Percentiles rank a stretch among this genome's conserved stretches.
Evolutionary conservation across 108 stramenopile species (phyloP).

Genomic region (Cylindrotheca fusiformis): DNA sequence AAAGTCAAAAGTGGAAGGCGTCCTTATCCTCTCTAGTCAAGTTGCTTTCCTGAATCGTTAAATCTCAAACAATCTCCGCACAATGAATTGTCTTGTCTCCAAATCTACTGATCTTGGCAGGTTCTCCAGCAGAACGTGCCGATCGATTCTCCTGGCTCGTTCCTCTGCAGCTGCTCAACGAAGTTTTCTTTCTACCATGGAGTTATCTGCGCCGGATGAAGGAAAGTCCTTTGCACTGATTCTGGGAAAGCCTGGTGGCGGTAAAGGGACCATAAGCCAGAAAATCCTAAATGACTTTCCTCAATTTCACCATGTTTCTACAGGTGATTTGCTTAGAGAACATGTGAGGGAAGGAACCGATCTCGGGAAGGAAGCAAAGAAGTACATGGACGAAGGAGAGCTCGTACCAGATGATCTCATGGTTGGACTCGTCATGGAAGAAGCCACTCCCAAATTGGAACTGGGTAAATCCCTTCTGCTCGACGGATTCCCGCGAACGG

Average conservation of each 20-base stretch:
- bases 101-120: too few relatives aligned
- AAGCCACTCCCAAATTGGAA: slow-evolving; percentile 58
- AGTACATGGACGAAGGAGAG: slow-evolving; percentile 81
- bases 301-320: slow-evolving; percentile 89
- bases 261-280: slow-evolving; percentile 95
- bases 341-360: slow-evolving; percentile 80
- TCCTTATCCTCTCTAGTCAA: too few relatives aligned
- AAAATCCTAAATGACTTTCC: slow-evolving; percentile 89
- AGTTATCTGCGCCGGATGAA: slow-evolving; percentile 22
- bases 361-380: slow-evolving; percentile 86
- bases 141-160: too few relatives aligned
- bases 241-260: slow-evolving; percentile 93
- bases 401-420: slow-evolving; percentile 93
- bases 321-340: slow-evolving; percentile 93
- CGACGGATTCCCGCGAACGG: slow-evolving; percentile 95
- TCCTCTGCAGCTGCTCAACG: slow-evolving; percentile 1
- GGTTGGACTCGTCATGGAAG: slow-evolving; percentile 85
- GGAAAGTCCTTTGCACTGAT: slow-evolving; percentile 57
- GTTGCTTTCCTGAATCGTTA: too few relatives aligned
- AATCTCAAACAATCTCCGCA: too few relatives aligned
- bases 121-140: too few relatives aligned
- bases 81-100: too few relatives aligned
- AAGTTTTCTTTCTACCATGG: slow-evolving; percentile 27
- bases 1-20: too few relatives aligned
- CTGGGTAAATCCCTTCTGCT: slow-evolving; percentile 75